Conservation (phyloP, 345 rosid genomes). For the Theobroma cacao region DNA sequence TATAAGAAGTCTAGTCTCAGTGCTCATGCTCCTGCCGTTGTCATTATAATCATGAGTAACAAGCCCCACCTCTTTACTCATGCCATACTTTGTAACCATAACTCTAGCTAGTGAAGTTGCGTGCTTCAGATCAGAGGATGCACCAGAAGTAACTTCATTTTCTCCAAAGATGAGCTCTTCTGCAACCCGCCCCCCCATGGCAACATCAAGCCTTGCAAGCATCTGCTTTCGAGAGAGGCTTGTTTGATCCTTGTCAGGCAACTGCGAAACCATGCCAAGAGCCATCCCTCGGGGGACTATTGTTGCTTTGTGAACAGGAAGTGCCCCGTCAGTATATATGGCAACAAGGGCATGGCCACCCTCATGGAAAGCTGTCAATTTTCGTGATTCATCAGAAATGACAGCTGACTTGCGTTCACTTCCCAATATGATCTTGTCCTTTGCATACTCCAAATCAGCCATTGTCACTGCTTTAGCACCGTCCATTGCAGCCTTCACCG, state of each 20-base stretch:
- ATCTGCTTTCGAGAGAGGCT: constrained; percentile 79
- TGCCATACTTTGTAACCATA: constrained; percentile 66
- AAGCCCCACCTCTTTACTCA: constrained; percentile 69
- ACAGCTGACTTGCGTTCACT: constrained; percentile 96
- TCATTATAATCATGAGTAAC: constrained; percentile 76
- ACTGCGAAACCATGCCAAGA: constrained; percentile 91
- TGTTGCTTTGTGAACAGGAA: constrained; percentile 95
- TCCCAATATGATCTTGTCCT: constrained; percentile 97
- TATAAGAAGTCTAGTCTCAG: constrained; percentile 86
- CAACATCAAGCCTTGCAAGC: constrained; percentile 93
- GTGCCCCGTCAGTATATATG: constrained; percentile 83
- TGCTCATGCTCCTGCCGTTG: constrained; percentile 97
- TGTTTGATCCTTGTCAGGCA: constrained; percentile 84
- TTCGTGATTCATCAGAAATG: constrained; percentile 74
- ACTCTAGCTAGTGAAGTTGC: constrained; percentile 83
- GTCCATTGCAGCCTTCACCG: constrained; percentile 96
- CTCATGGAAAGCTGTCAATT: constrained; percentile 89
- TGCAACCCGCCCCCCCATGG: constrained; percentile 96
- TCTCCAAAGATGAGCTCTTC: constrained; percentile 96
- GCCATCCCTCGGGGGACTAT: constrained; percentile 94
- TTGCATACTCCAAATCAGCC: constrained; percentile 89
- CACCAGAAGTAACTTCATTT: constrained; percentile 84
- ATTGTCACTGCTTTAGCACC: constrained; percentile 87
- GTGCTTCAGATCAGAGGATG: constrained; percentile 77
- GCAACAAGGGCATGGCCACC: constrained; percentile 99